Evolutionary conservation across 2,329 filamentous ascomycete genomes (phyloP).

Genomic region (Ceratocystis harringtonii): DNA sequence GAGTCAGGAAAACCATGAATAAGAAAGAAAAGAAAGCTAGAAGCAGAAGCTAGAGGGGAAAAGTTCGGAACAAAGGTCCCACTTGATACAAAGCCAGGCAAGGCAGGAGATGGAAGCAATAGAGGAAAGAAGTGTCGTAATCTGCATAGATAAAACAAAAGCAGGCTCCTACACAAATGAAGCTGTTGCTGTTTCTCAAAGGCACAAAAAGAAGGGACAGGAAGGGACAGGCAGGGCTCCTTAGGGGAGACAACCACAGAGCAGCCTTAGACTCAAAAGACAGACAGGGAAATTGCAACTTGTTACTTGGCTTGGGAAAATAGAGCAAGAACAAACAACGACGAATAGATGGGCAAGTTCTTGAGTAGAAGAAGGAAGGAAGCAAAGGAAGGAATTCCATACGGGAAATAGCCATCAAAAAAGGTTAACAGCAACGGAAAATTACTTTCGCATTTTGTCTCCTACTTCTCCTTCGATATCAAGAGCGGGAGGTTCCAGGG

Average conservation of each 20-base stretch:
- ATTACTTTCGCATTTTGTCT: background rate
- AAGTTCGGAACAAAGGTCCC: constrained; percentile 2
- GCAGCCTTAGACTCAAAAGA: background rate
- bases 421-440: background rate
- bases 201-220: background rate
- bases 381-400: background rate
- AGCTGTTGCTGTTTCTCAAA: background rate
- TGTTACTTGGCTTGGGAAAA: background rate
- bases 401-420: background rate
- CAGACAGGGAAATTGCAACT: background rate
- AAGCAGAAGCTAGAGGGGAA: constrained; percentile 2
- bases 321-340: background rate
- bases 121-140: background rate
- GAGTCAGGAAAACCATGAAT: background rate
- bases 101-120: background rate
- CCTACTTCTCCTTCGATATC: background rate
- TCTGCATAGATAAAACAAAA: constrained; percentile 4
- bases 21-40: background rate
- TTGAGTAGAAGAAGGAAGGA: background rate
- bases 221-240: background rate
- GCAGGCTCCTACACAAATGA: background rate
- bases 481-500: background rate
- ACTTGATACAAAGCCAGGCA: constrained; percentile 2
- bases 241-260: background rate
- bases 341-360: background rate